A percentile compares a stretch with the other conserved stretches of the same genome.
phyloP scores from a whole-genome alignment of 352 stramenopile species.

The Blastocystis sp. region DNA sequence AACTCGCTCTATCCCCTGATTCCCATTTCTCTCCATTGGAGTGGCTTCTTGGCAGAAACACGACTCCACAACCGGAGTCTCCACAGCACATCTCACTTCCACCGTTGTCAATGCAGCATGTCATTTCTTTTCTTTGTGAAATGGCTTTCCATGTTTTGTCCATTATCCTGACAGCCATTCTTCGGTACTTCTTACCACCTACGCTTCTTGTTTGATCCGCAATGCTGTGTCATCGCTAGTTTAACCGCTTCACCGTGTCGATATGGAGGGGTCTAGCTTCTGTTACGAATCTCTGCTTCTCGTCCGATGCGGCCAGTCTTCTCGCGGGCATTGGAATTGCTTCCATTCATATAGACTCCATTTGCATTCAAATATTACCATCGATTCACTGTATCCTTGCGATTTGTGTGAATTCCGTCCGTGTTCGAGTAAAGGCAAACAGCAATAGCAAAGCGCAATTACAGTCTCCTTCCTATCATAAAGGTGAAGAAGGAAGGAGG shows the following conservation, averaged over 20 bases:
- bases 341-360: constrained; percentile 3
- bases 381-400: constrained; percentile 20
- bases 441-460: background rate
- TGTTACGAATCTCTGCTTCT: background rate
- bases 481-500: background rate
- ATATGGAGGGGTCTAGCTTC: background rate
- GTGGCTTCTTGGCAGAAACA: too few species aligned
- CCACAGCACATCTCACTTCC: too few species aligned
- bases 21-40: too few species aligned
- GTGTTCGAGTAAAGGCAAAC: background rate
- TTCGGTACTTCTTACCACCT: background rate
- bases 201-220: background rate
- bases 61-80: too few species aligned
- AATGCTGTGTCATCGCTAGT: background rate
- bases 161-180: background rate
- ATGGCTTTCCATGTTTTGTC: background rate
- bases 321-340: constrained; percentile 1
- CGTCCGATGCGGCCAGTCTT: background rate
- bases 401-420: background rate
- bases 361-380: constrained; percentile 39
- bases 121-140: background rate
- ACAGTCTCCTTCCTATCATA: background rate
- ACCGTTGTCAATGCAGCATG: too few species aligned
- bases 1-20: too few species aligned
- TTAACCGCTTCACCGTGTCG: background rate